Percentiles rank a stretch among this genome's conserved stretches.
Evolutionary conservation across 1,284 basidiomycete genomes (phyloP).

Genomic region (Moesziomyces aphidis): DNA sequence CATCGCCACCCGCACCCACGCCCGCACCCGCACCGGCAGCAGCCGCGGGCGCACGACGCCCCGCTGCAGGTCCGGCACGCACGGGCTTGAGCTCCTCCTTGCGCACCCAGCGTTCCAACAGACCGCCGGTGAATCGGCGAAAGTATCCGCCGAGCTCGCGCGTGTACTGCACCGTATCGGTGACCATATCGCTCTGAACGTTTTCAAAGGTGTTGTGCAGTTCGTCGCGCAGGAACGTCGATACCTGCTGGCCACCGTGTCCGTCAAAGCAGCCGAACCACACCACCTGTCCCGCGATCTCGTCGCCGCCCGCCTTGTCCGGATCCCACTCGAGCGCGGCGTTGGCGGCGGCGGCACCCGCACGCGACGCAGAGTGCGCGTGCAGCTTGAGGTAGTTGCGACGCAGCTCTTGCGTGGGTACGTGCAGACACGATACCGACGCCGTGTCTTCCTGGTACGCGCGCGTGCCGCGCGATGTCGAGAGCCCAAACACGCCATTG

Average conservation of each 20-base stretch:
- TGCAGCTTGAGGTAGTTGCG: slow-evolving; percentile 43
- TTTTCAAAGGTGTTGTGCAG: slow-evolving; percentile 62
- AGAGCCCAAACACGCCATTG: slow-evolving; percentile 50
- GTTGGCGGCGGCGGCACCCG: slow-evolving; percentile 27
- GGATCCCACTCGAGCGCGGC: slow-evolving; percentile 53
- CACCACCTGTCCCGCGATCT: slow-evolving; percentile 61
- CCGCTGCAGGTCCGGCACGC: slow-evolving; percentile 38
- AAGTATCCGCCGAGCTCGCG: slow-evolving; percentile 65
- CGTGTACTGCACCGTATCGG: slow-evolving; percentile 63
- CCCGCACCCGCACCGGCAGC: neutral
- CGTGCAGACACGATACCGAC: slow-evolving; percentile 58
- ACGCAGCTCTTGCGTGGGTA: slow-evolving; percentile 52
- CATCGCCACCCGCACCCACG: no score
- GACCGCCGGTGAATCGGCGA: slow-evolving; percentile 59
- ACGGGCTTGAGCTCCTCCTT: slow-evolving; percentile 53
- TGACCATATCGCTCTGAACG: slow-evolving; percentile 56
- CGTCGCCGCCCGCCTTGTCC: slow-evolving; percentile 54
- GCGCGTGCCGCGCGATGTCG: slow-evolving; percentile 57
- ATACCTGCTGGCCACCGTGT: slow-evolving; percentile 61
- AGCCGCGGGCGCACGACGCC: slow-evolving; percentile 14
- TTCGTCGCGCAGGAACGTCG: slow-evolving; percentile 52
- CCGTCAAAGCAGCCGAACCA: slow-evolving; percentile 67
- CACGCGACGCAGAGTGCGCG: slow-evolving; percentile 22
- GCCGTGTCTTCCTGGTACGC: slow-evolving; percentile 63
- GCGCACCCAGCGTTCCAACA: slow-evolving; percentile 59